Conservation (phyloP, 495 filamentous ascomycete genomes). For the Podospora pseudocomata region DNA sequence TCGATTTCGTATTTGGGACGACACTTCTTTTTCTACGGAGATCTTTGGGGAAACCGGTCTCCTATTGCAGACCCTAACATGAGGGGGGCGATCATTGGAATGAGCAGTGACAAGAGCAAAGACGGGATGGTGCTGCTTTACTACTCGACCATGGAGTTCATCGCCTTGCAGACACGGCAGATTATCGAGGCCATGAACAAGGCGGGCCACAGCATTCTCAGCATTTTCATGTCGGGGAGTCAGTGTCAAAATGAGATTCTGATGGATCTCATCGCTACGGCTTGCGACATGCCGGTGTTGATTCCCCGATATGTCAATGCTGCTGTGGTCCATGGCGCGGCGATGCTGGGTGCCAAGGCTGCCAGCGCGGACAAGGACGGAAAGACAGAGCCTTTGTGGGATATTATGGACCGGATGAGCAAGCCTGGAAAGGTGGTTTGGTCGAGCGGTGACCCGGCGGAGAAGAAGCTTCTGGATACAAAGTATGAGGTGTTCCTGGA, state of each 20-base stretch:
- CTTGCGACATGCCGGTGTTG: slow-evolving; percentile 84
- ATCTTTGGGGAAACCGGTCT: slow-evolving; percentile 95
- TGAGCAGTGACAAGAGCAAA: slow-evolving; percentile 77
- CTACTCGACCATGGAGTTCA: slow-evolving; percentile 94
- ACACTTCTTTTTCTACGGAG: slow-evolving; percentile 97
- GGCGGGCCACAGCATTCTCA: slow-evolving; percentile 75
- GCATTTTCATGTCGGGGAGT: slow-evolving; percentile 97
- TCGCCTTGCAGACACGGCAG: slow-evolving; percentile 91
- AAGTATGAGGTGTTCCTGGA: slow-evolving; percentile 87
- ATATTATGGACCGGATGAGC: slow-evolving; percentile 96
- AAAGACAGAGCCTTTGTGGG: slow-evolving; percentile 81
- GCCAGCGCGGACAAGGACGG: slow-evolving; percentile 73
- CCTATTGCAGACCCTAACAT: slow-evolving; percentile 89
- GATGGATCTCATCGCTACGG: slow-evolving; percentile 84
- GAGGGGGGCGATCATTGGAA: slow-evolving; percentile 80
- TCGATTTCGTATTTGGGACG: slow-evolving; percentile 78
- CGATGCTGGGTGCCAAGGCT: slow-evolving; percentile 95
- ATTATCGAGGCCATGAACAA: slow-evolving; percentile 92
- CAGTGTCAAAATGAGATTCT: slow-evolving; percentile 95
- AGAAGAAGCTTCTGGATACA: slow-evolving; percentile 73
- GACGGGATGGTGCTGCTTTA: slow-evolving; percentile 87
- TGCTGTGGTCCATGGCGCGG: slow-evolving; percentile 93
- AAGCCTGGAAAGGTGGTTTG: slow-evolving; percentile 82
- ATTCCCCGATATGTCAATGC: slow-evolving; percentile 91
- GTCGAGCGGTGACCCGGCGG: slow-evolving; percentile 62